phyloP scores from a whole-genome alignment of 1,284 basidiomycete species.

The Cutaneotrichosporon spelunceum region DNA sequence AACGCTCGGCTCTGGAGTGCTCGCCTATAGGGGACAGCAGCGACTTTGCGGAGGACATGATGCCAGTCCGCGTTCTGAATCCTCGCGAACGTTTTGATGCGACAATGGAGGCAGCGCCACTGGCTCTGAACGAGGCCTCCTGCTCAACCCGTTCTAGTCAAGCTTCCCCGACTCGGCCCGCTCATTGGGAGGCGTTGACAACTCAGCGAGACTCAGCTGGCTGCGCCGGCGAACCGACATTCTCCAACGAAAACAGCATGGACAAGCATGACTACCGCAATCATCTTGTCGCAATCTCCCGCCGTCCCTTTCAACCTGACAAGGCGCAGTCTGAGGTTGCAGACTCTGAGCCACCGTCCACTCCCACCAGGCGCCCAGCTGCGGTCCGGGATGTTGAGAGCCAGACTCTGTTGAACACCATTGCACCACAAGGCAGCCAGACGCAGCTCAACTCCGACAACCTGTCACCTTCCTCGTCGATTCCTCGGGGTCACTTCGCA shows the following conservation, averaged over 20 bases:
- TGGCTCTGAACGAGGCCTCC: neutral
- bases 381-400: neutral
- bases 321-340: neutral
- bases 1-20: neutral
- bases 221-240: conserved; percentile 3
- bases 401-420: neutral
- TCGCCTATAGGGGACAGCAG: conserved; percentile 5
- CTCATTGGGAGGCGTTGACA: neutral
- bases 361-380: neutral
- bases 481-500: neutral
- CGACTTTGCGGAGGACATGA: conserved; percentile 11
- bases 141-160: neutral
- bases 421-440: neutral
- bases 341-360: neutral
- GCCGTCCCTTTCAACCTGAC: neutral
- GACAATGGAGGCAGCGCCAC: neutral
- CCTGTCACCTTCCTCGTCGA: neutral
- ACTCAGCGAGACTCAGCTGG: neutral
- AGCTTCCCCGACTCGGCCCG: neutral
- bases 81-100: neutral
- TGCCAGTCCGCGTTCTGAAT: neutral
- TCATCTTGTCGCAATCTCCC: neutral
- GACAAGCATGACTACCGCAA: neutral
- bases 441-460: conserved; percentile 9
- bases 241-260: neutral